Conservation (phyloP, 2,329 filamentous ascomycete species). For the Alternaria consortialis region DNA sequence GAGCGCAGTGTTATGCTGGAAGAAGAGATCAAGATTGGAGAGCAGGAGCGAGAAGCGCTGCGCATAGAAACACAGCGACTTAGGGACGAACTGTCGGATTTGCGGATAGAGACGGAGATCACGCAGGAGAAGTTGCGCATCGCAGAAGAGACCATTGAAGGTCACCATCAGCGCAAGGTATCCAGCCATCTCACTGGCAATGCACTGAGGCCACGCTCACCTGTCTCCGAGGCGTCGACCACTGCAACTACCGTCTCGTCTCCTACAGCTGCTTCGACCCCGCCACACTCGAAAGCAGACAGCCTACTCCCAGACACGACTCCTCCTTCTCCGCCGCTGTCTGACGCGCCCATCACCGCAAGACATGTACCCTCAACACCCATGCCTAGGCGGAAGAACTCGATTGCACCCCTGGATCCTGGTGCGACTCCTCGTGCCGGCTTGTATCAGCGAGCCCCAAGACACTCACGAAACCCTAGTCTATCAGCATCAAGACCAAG, state of each 20-base stretch:
- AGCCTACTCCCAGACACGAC: conserved; percentile 74
- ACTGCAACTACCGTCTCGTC: conserved; percentile 84
- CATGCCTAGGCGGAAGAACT: conserved; percentile 50
- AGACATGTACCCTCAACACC: conserved; percentile 53
- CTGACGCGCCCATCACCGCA: conserved; percentile 75
- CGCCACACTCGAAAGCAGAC: conserved; percentile 73
- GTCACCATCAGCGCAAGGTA: conserved; percentile 62
- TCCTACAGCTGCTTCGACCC: conserved; percentile 87
- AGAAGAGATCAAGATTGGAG: conserved; percentile 89
- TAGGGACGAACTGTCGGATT: conserved; percentile 88
- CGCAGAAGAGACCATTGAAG: conserved; percentile 61
- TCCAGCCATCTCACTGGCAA: conserved; percentile 59
- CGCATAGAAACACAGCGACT: conserved; percentile 91
- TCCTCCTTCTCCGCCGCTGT: conserved; percentile 92
- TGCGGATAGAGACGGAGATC: conserved; percentile 95
- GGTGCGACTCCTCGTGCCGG: conserved; percentile 64
- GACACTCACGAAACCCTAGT: conserved; percentile 68
- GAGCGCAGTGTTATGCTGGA: conserved; percentile 93
- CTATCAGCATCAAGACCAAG: conserved; percentile 56
- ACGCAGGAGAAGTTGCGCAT: conserved; percentile 92
- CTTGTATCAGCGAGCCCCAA: conserved; percentile 54
- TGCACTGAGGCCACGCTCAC: conserved; percentile 67
- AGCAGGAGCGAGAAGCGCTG: conserved; percentile 88
- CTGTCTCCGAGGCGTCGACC: conserved; percentile 79
- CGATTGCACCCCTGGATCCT: conserved; percentile 62